These are phyloP conservation scores for Corrigiola litoralis DNA, from an alignment of 179 eudicot species.

Conservation along the genomic window DNA sequence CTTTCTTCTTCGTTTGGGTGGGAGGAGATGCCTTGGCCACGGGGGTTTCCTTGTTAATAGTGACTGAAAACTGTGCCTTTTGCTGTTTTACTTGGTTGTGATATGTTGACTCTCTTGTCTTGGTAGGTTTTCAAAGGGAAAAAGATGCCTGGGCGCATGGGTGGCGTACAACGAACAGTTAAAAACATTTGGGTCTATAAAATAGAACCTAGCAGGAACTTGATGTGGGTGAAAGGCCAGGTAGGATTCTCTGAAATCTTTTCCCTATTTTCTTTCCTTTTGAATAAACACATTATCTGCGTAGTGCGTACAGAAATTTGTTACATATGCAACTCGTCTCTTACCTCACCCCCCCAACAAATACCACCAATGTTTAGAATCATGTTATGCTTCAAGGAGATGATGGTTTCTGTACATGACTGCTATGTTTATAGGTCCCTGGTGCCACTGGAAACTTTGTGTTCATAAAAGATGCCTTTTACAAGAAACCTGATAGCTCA, in stretches of 20 bases:
- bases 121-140: constrained; percentile 64
- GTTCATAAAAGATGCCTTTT: constrained; percentile 74
- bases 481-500: constrained; percentile 57
- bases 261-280: not conserved
- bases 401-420: not conserved
- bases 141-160: constrained; percentile 98
- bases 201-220: constrained; percentile 80
- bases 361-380: not conserved
- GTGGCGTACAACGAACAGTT: constrained; percentile 65
- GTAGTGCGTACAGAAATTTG: too few species aligned
- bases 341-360: too few species aligned
- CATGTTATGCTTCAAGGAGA: not conserved
- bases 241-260: constrained; percentile 34
- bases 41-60: not conserved
- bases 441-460: constrained; percentile 91
- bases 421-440: constrained; percentile 54
- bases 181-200: constrained; percentile 91
- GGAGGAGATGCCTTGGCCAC: not conserved
- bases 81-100: not conserved
- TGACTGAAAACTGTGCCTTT: not conserved
- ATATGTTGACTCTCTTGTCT: constrained; percentile 8
- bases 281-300: not conserved
- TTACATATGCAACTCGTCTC: too few species aligned
- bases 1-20: not conserved
- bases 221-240: constrained; percentile 91